A percentile compares a stretch with the other conserved stretches of the same genome.
Evolutionary conservation across 345 rosid species (phyloP).

Genomic region (Nasturtium officinale): DNA sequence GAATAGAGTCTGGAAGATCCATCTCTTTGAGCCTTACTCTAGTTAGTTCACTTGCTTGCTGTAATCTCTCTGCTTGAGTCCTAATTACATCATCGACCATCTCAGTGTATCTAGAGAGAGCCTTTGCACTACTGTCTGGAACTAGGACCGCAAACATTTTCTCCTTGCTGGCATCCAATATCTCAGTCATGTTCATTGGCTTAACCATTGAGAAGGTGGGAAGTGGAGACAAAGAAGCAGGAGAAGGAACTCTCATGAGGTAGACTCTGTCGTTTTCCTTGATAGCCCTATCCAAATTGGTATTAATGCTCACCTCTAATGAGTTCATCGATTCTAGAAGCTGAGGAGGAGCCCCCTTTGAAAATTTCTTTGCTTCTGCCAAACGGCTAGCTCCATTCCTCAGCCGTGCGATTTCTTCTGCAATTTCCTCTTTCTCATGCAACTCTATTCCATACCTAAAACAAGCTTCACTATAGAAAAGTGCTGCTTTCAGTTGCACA

Average conservation of each 20-base stretch:
- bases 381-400: conserved; percentile 68
- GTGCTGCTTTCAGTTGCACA: conserved; percentile 86
- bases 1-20: conserved; percentile 98
- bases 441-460: conserved; percentile 80
- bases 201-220: conserved; percentile 95
- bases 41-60: conserved; percentile 93
- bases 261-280: conserved; percentile 99
- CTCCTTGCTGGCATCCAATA: conserved; percentile 96
- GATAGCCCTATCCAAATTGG: conserved; percentile 84
- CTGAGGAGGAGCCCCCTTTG: conserved; percentile 83
- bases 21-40: conserved; percentile 96
- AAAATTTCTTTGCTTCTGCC: conserved; percentile 75
- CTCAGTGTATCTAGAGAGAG: conserved; percentile 97
- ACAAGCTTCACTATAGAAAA: conserved; percentile 89
- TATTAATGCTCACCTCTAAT: conserved; percentile 73
- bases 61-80: conserved; percentile 92
- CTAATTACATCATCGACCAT: conserved; percentile 96
- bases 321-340: conserved; percentile 81
- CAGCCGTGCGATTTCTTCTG: conserved; percentile 92
- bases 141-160: conserved; percentile 91
- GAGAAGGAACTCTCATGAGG: conserved; percentile 94
- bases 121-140: conserved; percentile 96
- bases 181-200: conserved; percentile 79
- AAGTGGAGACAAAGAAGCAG: conserved; percentile 73
- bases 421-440: conserved; percentile 95